Base-by-base conservation (phyloP, 139 green algal genomes). In the Coelastrella sp. region DNA sequence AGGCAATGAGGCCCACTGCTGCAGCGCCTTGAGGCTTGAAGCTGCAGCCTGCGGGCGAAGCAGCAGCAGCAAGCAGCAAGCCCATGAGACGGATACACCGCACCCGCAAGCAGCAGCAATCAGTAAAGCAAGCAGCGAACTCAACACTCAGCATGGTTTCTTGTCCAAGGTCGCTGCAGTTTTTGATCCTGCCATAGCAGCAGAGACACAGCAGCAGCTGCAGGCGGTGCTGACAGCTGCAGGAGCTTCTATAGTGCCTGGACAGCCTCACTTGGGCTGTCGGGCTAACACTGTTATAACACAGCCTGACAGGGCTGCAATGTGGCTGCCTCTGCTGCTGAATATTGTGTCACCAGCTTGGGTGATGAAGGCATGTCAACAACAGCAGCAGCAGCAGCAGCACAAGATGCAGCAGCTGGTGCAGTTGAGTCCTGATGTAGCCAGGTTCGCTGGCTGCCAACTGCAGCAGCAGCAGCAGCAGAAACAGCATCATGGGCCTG, bases 241-340 rank as follows among this genome's bases (percentile, higher is more conserved):
- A 20, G 85, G 74, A 11, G 58, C 12, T 19, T 25, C n/a, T 7
- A 20, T 84, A 8, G 57, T 84, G 59, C 73, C 85, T 90, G 74
- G 85, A 4, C n/a, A 20, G 9, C 84, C 84, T 8, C 85, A 90
- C 59, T 17, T 90, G n/a, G 85, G 85, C 59, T 83, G 73, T 65
- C 73, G 85, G 11, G 85, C 74, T 6, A 75, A 75, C 59, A 75
- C 59, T n/a, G 58, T 90, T 4, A 60, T 90, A 25, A 17, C 58
- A 49, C 10, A 90, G 59, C 85, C 85, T 14, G 25, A 24, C 35
- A 27, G 35, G 79, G 85, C 85, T 60, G 73, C 7, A 0, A 9
- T 35, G 10, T 90, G 73, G 73, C 74, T 90, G 73, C 85, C 57
- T 58, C 58, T 90, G 73, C 73, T 90, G 73, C 12, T 90, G 85